Conservation (phyloP, 106 monocot species). For the Agapanthus africanus region DNA sequence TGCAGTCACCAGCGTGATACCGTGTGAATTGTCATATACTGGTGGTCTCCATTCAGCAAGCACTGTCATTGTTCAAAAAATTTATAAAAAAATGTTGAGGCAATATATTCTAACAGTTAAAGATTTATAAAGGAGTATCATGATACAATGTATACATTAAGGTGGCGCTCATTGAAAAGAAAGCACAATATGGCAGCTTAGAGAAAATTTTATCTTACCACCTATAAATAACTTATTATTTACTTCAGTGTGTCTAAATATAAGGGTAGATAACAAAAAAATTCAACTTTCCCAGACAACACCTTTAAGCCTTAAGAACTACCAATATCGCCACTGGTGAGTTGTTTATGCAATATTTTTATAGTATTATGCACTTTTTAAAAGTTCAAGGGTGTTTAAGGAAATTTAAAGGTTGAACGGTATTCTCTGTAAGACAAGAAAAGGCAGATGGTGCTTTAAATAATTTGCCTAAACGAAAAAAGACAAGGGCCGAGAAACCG, state of each 20-base stretch:
- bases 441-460: no score
- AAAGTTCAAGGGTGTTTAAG: no score
- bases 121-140: neutral
- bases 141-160: neutral
- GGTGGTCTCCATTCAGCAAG: slow-evolving; percentile 99
- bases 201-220: neutral
- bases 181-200: neutral
- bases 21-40: slow-evolving; percentile 84
- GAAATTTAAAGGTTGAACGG: no score
- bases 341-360: no score
- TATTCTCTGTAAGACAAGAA: no score
- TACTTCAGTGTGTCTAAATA: neutral
- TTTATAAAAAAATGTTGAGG: neutral
- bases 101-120: neutral
- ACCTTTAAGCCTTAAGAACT: no score
- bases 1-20: slow-evolving; percentile 86
- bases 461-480: no score
- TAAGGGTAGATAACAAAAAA: neutral
- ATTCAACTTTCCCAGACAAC: no score
- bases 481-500: no score
- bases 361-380: no score
- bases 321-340: no score
- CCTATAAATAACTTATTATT: neutral
- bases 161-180: neutral
- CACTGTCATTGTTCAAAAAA: slow-evolving; percentile 39